These are phyloP conservation scores for Spatholobus suberectus DNA, from an alignment of 306 rosid species.

Conservation along the genomic window DNA sequence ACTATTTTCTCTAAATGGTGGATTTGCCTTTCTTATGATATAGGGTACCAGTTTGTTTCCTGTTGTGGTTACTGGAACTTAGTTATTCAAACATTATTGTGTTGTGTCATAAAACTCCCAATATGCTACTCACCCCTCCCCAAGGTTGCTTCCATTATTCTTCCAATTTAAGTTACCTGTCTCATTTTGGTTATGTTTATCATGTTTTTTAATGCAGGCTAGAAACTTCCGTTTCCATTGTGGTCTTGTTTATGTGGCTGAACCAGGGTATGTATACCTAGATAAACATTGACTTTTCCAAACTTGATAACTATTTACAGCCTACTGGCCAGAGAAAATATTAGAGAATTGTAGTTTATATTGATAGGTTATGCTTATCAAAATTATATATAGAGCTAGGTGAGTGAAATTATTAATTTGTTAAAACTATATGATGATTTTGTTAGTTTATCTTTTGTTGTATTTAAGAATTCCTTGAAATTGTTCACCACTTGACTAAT, in stretches of 20 bases:
- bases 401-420: not conserved
- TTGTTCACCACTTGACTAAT: slow-evolving; percentile 22
- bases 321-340: slow-evolving; percentile 15
- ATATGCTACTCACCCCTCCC: slow-evolving; percentile 22
- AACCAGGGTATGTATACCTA: slow-evolving; percentile 83
- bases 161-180: slow-evolving; percentile 23
- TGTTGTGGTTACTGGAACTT: slow-evolving; percentile 16
- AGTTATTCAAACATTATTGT: not conserved
- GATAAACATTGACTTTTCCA: slow-evolving; percentile 31
- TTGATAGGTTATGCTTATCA: not conserved
- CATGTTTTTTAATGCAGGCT: slow-evolving; percentile 70
- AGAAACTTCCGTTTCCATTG: slow-evolving; percentile 95
- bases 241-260: slow-evolving; percentile 93
- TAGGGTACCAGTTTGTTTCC: not conserved
- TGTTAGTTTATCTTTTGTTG: slow-evolving; percentile 1
- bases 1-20: slow-evolving; percentile 28
- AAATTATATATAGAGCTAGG: slow-evolving; percentile 10
- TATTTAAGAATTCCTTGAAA: slow-evolving; percentile 16
- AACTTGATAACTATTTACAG: slow-evolving; percentile 15
- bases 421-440: slow-evolving; percentile 18
- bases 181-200: slow-evolving; percentile 36
- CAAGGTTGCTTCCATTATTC: slow-evolving; percentile 19
- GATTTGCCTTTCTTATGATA: not conserved
- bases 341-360: slow-evolving; percentile 18
- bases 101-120: slow-evolving; percentile 13